A percentile compares a stretch with the other conserved stretches of the same genome.
Evolutionary conservation across 2,329 filamentous ascomycete genomes (phyloP).

Genomic region (Aspergillus piperis): DNA sequence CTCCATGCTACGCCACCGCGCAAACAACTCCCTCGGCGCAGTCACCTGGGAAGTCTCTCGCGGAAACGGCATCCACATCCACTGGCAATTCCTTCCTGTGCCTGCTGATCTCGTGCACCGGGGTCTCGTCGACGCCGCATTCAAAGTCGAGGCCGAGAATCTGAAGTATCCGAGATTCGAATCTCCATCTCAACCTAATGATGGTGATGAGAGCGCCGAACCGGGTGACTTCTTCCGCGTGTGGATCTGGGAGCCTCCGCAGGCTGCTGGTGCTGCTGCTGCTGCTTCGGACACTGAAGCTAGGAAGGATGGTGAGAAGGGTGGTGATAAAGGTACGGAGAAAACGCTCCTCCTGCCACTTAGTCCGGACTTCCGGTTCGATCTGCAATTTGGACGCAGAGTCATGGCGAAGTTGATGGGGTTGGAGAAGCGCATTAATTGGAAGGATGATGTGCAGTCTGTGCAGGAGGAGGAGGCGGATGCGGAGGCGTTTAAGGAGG

Average conservation of each 20-base stretch:
- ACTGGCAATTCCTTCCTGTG: conserved; percentile 91
- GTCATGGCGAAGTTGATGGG: conserved; percentile 86
- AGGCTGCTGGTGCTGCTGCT: neutral
- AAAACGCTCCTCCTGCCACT: conserved; percentile 75
- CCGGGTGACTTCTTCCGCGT: conserved; percentile 72
- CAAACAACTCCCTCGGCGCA: conserved; percentile 65
- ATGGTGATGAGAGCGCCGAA: conserved; percentile 43
- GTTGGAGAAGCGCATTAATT: conserved; percentile 75
- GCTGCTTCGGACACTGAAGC: neutral
- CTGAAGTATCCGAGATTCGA: conserved; percentile 59
- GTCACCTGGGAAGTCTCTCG: conserved; percentile 94
- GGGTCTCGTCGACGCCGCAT: conserved; percentile 81
- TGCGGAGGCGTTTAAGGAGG: conserved; percentile 73
- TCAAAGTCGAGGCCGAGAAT: conserved; percentile 86
- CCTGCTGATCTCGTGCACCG: conserved; percentile 66
- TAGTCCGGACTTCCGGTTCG: conserved; percentile 72
- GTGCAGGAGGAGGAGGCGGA: conserved; percentile 77
- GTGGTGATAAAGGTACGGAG: conserved; percentile 40
- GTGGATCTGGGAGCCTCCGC: conserved; percentile 67
- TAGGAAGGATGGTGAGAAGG: neutral
- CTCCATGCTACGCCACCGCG: conserved; percentile 64
- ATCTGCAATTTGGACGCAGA: conserved; percentile 83
- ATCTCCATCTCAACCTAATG: conserved; percentile 33
- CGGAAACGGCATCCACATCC: conserved; percentile 76
- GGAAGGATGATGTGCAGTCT: conserved; percentile 80